Evolutionary conservation across 805 yeast species (phyloP).

Genomic region (Saturnispora mendoncae): DNA sequence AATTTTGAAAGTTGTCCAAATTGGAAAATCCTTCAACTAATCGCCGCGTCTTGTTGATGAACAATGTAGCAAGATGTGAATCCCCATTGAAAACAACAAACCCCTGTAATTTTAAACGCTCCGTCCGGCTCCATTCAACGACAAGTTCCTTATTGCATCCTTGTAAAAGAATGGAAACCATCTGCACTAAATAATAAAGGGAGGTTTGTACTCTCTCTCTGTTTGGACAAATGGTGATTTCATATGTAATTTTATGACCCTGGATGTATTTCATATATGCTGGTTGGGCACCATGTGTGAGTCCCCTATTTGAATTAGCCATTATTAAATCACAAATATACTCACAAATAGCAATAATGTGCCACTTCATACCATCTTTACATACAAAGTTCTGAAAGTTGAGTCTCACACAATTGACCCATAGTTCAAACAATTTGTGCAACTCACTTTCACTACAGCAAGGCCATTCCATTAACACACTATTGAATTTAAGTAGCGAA

Average conservation of each 20-base stretch:
- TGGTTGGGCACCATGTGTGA: neutral
- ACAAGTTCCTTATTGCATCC: neutral
- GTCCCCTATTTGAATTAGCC: conserved; percentile 1
- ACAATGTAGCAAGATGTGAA: conserved; percentile 12
- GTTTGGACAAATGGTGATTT: conserved; percentile 5
- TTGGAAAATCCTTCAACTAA: neutral
- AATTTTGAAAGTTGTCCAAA: neutral
- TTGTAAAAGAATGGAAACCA: conserved; percentile 9
- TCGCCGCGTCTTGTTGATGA: conserved; percentile 6
- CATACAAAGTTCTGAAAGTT: conserved; percentile 11
- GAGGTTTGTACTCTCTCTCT: conserved; percentile 2
- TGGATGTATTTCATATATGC: conserved; percentile 7
- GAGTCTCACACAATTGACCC: conserved; percentile 12
- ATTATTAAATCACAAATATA: conserved; percentile 12
- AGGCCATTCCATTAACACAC: neutral
- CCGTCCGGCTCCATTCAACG: neutral
- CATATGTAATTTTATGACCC: conserved; percentile 9
- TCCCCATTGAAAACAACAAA: conserved; percentile 18
- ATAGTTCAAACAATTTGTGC: conserved; percentile 10
- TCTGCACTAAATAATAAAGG: conserved; percentile 12
- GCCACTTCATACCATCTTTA: conserved; percentile 4
- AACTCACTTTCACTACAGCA: neutral
- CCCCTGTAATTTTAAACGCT: conserved; percentile 14
- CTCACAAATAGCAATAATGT: conserved; percentile 6
- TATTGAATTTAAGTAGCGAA: neutral